Evolutionary conservation across 352 stramenopile genomes (phyloP), one percentile per base, ranked within the genome.

Genomic region (Globisporangium perplexum): DNA sequence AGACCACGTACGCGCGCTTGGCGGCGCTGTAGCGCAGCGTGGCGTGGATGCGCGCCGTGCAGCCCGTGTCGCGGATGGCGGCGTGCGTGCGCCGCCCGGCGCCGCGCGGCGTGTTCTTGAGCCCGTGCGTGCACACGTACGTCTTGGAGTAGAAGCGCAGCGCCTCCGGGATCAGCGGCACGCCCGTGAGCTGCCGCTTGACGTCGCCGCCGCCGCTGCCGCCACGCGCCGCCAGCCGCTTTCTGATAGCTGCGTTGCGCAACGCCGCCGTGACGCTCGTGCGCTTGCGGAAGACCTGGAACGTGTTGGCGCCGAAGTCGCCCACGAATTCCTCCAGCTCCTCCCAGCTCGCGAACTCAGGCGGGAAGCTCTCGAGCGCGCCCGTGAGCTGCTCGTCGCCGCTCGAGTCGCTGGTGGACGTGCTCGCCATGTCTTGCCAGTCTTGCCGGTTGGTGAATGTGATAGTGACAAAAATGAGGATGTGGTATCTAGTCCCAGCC

Each of bases 281-380:
- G 41, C 50, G 50, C 41, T 87, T 71, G 24, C 74, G 77, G 52
- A 84, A 87, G 10, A 89, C 51, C 55, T 89, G 78, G 44, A 69
- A 81, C 14, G 78, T 89, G 11, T 70, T 60, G 8, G 59, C 55
- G 5, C 73, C 84, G 42, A 86, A 85, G 33, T 50, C 60, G 22
- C 72, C 53, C 20, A 89, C 18, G 49, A 75, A 77, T 12, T 66
- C 60, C 42, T 81, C 65, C 48, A 89, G 86, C 3, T 57, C 62
- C 20, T 66, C 61, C 78, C 78, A 89, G 30, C 43, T 48, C 22
- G 1, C 5, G 22, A 48, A 48, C 22, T 10, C 3, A 2, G 43
- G 15, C 23, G 43, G 43, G 43, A 48, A 48, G 22, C 22, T 48
- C 23, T 48, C 43, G 22, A 20, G 17, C n/a, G 42, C 22, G 42